A percentile compares a stretch with the other conserved stretches of the same genome.
These are phyloP conservation scores for Canariomyces notabilis DNA, from an alignment of 2,329 filamentous ascomycete genomes.

Conservation along the genomic window DNA sequence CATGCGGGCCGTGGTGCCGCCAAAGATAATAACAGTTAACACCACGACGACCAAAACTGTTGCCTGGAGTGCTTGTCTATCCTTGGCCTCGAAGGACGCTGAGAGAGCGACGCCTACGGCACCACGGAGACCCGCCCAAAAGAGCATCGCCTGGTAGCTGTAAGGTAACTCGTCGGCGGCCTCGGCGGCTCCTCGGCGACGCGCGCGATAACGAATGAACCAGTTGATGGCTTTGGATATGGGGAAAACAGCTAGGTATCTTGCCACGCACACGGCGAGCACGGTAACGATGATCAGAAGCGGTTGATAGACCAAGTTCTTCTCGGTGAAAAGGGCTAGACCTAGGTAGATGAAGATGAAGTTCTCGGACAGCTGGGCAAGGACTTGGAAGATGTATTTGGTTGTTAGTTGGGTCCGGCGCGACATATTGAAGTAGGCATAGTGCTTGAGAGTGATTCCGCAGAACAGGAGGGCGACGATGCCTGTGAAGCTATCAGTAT, in stretches of 20 bases:
- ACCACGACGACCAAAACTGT: constrained; percentile 98
- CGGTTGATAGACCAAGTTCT: constrained; percentile 82
- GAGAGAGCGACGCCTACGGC: constrained; percentile 94
- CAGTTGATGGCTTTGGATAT: constrained; percentile 86
- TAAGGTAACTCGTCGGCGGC: constrained; percentile 84
- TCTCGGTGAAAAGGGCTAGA: constrained; percentile 88
- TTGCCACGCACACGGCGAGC: constrained; percentile 82
- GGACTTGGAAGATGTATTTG: constrained; percentile 93
- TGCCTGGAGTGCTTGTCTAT: constrained; percentile 77
- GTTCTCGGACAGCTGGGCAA: constrained; percentile 93
- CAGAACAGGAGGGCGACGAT: constrained; percentile 97
- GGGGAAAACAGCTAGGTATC: constrained; percentile 93
- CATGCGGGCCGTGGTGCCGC: constrained; percentile 95
- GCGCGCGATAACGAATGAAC: constrained; percentile 81
- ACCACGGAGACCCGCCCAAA: constrained; percentile 93
- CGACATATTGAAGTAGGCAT: constrained; percentile 99
- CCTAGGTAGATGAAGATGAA: constrained; percentile 99
- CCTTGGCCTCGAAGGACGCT: constrained; percentile 77
- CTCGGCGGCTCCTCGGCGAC: constrained; percentile 66
- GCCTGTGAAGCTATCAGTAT: constrained; percentile 46
- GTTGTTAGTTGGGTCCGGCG: constrained; percentile 94
- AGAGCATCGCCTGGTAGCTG: constrained; percentile 99
- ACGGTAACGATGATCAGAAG: constrained; percentile 92
- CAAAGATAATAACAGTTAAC: constrained; percentile 96
- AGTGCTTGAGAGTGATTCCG: constrained; percentile 96